These are phyloP conservation scores for Globisporangium parvum DNA, from an alignment of 352 stramenopile genomes.

Conservation along the genomic window DNA sequence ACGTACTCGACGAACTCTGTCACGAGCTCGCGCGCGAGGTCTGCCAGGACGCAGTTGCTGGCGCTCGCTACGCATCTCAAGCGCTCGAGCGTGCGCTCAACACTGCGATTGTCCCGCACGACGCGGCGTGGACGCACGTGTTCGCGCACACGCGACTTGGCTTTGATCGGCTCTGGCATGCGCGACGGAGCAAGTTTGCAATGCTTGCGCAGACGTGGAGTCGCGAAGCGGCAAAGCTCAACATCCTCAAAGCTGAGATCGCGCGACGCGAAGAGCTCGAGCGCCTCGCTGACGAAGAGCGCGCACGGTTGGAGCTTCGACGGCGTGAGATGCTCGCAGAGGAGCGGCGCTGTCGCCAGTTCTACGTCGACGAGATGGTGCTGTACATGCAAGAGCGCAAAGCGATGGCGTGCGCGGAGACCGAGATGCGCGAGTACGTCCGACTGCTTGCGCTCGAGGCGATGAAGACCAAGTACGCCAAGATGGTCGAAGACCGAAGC, in stretches of 20 bases:
- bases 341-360: slow-evolving; percentile 48
- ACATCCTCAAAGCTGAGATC: slow-evolving; percentile 41
- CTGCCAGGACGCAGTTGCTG: slow-evolving; percentile 18
- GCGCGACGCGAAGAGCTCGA: slow-evolving; percentile 42
- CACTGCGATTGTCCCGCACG: slow-evolving; percentile 4
- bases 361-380: slow-evolving; percentile 64
- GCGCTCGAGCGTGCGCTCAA: slow-evolving; percentile 5
- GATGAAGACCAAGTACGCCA: slow-evolving; percentile 73
- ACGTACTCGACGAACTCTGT: slow-evolving; percentile 25
- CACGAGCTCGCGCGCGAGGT: slow-evolving; percentile 19
- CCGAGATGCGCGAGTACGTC: slow-evolving; percentile 67
- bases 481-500: slow-evolving; percentile 56
- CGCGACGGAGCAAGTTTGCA: slow-evolving; percentile 27
- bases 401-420: slow-evolving; percentile 50
- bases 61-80: slow-evolving; percentile 9
- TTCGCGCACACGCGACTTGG: slow-evolving; percentile 10
- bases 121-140: slow-evolving; percentile 3
- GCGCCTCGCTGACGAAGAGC: slow-evolving; percentile 45
- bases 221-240: slow-evolving; percentile 37
- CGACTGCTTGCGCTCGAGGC: slow-evolving; percentile 55
- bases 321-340: slow-evolving; percentile 67
- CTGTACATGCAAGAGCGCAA: slow-evolving; percentile 58
- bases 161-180: slow-evolving; percentile 40
- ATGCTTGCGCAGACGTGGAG: slow-evolving; percentile 34
- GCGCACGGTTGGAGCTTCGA: slow-evolving; percentile 25